Evolutionary conservation across 495 filamentous ascomycete genomes (phyloP), one percentile per base, ranked within the genome.

Genomic region (Emericellopsis terricola): DNA sequence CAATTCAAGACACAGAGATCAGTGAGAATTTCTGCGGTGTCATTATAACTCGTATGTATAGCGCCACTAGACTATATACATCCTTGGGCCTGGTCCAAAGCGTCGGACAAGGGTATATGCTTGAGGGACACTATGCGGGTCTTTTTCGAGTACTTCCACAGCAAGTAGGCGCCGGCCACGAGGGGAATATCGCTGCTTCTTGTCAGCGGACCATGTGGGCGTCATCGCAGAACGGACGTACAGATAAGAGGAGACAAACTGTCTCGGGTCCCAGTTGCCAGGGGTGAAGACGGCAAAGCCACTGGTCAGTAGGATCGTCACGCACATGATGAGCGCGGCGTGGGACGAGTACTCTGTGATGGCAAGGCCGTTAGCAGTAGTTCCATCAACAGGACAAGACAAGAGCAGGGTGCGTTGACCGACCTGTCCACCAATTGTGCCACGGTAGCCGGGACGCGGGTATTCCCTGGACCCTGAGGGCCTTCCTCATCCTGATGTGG

Each of bases 401-500:
- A 15, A n/a, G 14, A 36, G 9, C 39, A 19, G 18, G 30, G n/a
- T 4, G 20, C 11, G 8, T 19, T 32, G n/a, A 45, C 48, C 32
- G 38, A 53, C 52, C 31, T 10, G 50, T 53, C 53, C 55, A 59
- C 47, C 52, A 56, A 34, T 60, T 57, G 38, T 57, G 2, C 69
- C 72, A 69, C 2, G 65, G 64, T 20, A 69, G 51, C 43, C 64
- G 53, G 28, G 56, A 52, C 3, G 59, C 39, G n/a, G 54, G 54
- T 39, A 64, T 68, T 19, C 73, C 74, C 29, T 62, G 58, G 4
- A 36, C 36, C 40, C 52, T 51, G 52, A 53, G 56, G 8, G 63
- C 78, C 14, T 52, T 48, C 14, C 79, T 71, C 68, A 83, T 81
- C 17, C 78, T 70, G 46, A 86, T 80, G 44, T 84, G 79, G 2